phyloP scores from a whole-genome alignment of 441 rosid species.

The Brassica balearica region DNA sequence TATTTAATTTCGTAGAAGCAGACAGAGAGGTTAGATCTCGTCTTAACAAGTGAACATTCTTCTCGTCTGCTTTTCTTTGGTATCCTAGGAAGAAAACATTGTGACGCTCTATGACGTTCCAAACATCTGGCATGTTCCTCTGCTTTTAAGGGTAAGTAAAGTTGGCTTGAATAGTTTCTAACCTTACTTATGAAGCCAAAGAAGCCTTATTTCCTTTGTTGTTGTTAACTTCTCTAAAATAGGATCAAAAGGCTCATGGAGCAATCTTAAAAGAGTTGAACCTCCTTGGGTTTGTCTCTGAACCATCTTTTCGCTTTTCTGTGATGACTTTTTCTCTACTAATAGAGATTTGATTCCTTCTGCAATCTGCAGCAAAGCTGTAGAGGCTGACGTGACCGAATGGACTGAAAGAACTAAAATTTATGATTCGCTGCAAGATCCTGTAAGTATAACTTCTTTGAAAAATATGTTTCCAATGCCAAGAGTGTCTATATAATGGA shows the following conservation, averaged over 20 bases:
- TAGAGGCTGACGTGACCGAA: slow-evolving; percentile 60
- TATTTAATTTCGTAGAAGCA: too few relatives aligned
- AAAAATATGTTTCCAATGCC: not conserved
- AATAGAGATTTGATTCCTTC: slow-evolving; percentile 38
- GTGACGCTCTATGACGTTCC: slow-evolving; percentile 84
- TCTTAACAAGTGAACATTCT: too few relatives aligned
- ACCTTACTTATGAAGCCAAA: not conserved
- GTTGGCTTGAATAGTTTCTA: slow-evolving; percentile 13
- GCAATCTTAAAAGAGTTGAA: slow-evolving; percentile 69
- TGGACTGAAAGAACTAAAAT: slow-evolving; percentile 81
- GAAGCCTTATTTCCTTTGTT: not conserved
- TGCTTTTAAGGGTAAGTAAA: slow-evolving; percentile 65
- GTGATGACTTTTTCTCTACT: slow-evolving; percentile 15
- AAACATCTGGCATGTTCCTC: slow-evolving; percentile 87
- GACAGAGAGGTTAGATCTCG: too few relatives aligned
- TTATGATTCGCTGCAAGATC: slow-evolving; percentile 70
- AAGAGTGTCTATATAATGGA: slow-evolving; percentile 13
- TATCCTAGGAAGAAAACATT: slow-evolving; percentile 63
- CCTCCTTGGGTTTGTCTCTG: slow-evolving; percentile 60
- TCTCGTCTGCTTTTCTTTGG: slow-evolving; percentile 31
- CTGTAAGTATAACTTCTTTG: slow-evolving; percentile 53
- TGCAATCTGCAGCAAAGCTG: slow-evolving; percentile 64
- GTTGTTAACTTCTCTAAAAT: slow-evolving; percentile 31
- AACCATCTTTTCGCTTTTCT: slow-evolving; percentile 28
- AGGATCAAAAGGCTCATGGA: slow-evolving; percentile 87